phyloP scores from a whole-genome alignment of 495 filamentous ascomycete genomes.

The Filosporella fistucella region DNA sequence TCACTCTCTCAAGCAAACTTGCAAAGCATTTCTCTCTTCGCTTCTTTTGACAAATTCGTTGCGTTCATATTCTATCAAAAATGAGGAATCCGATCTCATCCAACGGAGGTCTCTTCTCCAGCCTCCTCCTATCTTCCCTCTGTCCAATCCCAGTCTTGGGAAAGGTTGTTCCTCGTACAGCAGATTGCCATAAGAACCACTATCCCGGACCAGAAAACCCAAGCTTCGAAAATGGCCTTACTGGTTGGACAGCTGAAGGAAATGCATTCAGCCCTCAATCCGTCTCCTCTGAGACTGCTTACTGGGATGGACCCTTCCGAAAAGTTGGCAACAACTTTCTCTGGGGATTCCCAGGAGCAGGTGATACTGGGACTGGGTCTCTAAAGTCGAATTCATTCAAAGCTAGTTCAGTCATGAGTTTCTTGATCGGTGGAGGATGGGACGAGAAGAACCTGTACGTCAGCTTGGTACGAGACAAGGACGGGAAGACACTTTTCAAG shows the following conservation, averaged over 20 bases:
- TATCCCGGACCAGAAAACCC: conserved; percentile 13
- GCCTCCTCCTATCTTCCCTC: too few species aligned
- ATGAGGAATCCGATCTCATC: too few species aligned
- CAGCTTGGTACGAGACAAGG: conserved; percentile 7
- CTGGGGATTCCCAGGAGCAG: conserved; percentile 13
- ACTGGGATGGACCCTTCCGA: conserved; percentile 16
- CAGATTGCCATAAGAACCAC: conserved; percentile 6
- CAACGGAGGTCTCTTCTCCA: too few species aligned
- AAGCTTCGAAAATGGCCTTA: conserved; percentile 15
- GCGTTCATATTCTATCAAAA: too few species aligned
- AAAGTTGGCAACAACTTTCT: conserved; percentile 12
- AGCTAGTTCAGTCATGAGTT: conserved; percentile 18
- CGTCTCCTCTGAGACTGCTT: conserved; percentile 4
- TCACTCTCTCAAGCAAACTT: too few species aligned
- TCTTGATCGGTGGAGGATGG: conserved; percentile 16
- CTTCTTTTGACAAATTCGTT: too few species aligned
- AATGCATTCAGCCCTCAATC: conserved; percentile 11
- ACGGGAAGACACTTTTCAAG: conserved; percentile 3
- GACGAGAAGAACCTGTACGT: conserved; percentile 12
- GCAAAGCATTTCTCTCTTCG: too few species aligned
- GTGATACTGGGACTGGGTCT: conserved; percentile 6
- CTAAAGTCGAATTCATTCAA: conserved; percentile 11
- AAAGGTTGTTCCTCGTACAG: conserved; percentile 4
- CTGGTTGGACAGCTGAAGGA: conserved; percentile 15
- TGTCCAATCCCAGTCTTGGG: conserved; percentile 3